Evolutionary conservation across 2,329 filamentous ascomycete genomes (phyloP).

Genomic region (Alternaria tenuissima): DNA sequence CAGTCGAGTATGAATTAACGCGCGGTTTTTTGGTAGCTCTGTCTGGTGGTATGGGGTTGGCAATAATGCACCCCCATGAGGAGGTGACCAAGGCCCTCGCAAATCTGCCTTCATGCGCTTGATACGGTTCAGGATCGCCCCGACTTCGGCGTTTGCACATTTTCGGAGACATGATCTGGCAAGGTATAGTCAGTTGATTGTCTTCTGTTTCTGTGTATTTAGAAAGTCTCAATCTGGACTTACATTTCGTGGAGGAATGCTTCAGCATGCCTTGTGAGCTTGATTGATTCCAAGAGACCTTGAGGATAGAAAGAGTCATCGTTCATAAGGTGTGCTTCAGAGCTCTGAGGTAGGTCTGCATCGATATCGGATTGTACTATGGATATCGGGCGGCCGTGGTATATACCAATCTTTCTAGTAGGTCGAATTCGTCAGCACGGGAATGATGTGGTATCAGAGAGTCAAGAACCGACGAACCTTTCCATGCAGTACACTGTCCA

Average conservation of each 20-base stretch:
- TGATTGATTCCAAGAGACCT: conserved; percentile 14
- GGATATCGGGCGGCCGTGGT: conserved; percentile 23
- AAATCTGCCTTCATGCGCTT: conserved; percentile 12
- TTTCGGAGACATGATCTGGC: conserved; percentile 14
- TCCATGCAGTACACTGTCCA: conserved; percentile 26
- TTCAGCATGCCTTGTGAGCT: conserved; percentile 16
- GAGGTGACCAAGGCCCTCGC: conserved; percentile 9
- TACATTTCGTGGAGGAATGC: conserved; percentile 19
- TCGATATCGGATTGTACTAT: conserved; percentile 22
- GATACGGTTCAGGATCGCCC: conserved; percentile 10
- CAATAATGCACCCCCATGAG: neutral
- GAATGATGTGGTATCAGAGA: neutral
- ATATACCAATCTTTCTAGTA: conserved; percentile 21
- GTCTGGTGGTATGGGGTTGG: neutral
- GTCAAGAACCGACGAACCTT: conserved; percentile 12
- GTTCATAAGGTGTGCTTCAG: neutral
- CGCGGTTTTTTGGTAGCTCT: conserved; percentile 6
- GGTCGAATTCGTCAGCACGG: neutral
- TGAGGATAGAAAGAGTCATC: conserved; percentile 6
- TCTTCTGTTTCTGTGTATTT: neutral
- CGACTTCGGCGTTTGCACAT: conserved; percentile 13
- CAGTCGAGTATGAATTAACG: conserved; percentile 10
- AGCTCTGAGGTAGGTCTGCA: conserved; percentile 13
- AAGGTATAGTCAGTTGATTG: neutral
- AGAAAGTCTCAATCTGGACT: neutral